A percentile compares a stretch with the other conserved stretches of the same genome.
Evolutionary conservation across 1,284 basidiomycete genomes (phyloP).

Genomic region (Gomphus bonarii): DNA sequence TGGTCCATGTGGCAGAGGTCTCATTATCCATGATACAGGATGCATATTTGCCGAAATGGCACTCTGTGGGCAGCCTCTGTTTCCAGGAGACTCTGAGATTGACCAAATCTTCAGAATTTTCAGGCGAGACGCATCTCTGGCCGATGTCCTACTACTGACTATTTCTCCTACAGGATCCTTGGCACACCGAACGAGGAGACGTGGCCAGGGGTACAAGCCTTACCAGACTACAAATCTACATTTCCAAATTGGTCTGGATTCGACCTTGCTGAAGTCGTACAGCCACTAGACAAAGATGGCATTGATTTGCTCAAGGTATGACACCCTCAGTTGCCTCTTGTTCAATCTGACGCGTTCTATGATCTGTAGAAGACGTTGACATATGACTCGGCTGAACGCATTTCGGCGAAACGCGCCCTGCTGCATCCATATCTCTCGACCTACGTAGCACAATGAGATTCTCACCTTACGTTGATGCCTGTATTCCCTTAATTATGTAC

Average conservation of each 20-base stretch:
- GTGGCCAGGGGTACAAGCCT: constrained; percentile 84
- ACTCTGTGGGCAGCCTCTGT: constrained; percentile 79
- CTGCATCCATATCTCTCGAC: constrained; percentile 54
- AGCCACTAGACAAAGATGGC: constrained; percentile 59
- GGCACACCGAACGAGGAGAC: constrained; percentile 90
- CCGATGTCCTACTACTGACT: constrained; percentile 1
- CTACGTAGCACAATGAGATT: background rate
- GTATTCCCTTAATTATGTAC: constrained; percentile 4
- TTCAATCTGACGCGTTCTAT: constrained; percentile 16
- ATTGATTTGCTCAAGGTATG: constrained; percentile 68
- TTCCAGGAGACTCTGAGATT: constrained; percentile 98
- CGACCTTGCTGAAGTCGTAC: constrained; percentile 58
- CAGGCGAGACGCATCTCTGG: constrained; percentile 40
- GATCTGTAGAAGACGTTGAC: constrained; percentile 62
- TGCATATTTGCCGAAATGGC: constrained; percentile 94
- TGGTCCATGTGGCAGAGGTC: constrained; percentile 9
- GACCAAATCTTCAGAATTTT: constrained; percentile 99
- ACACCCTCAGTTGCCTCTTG: constrained; percentile 8
- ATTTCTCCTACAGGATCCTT: constrained; percentile 50
- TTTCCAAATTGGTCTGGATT: constrained; percentile 90
- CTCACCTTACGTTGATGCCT: background rate
- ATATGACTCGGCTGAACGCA: constrained; percentile 91
- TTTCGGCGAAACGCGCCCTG: constrained; percentile 86
- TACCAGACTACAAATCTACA: constrained; percentile 94
- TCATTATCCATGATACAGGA: constrained; percentile 5